phyloP scores from a whole-genome alignment of 192 early-diverging fungal genomes.

The Phlyctochytrium bullatum region DNA sequence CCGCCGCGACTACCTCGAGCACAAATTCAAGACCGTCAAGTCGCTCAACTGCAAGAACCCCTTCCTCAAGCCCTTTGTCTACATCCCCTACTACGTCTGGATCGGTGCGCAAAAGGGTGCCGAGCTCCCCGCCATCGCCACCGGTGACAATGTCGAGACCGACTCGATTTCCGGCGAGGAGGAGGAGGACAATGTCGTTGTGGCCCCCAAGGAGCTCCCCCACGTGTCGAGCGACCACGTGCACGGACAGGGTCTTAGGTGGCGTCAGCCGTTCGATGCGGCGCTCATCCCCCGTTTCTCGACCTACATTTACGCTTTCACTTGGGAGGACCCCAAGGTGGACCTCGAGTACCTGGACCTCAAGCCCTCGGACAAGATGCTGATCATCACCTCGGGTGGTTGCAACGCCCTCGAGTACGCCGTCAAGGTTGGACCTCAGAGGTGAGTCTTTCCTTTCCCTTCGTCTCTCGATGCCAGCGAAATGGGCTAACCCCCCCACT shows the following conservation, averaged over 20 bases:
- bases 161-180: constrained; percentile 37
- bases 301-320: constrained; percentile 84
- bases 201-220: constrained; percentile 11
- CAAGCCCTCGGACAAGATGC: constrained; percentile 62
- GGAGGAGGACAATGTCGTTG: constrained; percentile 5
- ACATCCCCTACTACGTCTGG: constrained; percentile 89
- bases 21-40: constrained; percentile 76
- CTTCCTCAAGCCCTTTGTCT: constrained; percentile 68
- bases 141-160: constrained; percentile 20
- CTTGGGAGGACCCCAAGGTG: constrained; percentile 80
- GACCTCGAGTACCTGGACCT: constrained; percentile 71
- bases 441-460: constrained; percentile 20
- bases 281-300: constrained; percentile 63
- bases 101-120: constrained; percentile 60
- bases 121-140: constrained; percentile 20
- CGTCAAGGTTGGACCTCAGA: constrained; percentile 58
- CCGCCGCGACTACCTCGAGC: constrained; percentile 82
- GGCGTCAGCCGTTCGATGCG: constrained; percentile 48
- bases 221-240: constrained; percentile 40
- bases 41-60: constrained; percentile 69
- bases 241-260: constrained; percentile 48
- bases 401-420: constrained; percentile 82
- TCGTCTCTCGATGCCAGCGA: not conserved
- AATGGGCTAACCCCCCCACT: constrained; percentile 3
- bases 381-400: constrained; percentile 81